These are phyloP conservation scores for Fraxinus quadrangulata DNA, from an alignment of 257 asterid genomes.

Conservation along the genomic window DNA sequence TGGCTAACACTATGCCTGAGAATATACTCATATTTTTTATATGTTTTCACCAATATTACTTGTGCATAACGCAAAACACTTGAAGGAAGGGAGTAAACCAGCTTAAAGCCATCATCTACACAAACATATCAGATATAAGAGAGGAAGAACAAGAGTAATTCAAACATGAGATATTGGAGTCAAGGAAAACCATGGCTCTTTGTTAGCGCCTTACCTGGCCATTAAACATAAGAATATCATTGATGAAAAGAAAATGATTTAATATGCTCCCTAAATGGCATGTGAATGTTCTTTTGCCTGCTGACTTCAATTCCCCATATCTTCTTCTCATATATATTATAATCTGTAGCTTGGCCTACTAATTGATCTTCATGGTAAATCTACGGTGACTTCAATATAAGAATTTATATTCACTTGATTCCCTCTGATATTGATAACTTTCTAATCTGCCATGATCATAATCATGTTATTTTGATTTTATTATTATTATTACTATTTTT, in stretches of 20 bases:
- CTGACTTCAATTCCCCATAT: not conserved
- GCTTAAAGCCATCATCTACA: not conserved
- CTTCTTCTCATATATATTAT: not conserved
- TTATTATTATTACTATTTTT: too few species aligned
- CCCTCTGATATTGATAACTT: not conserved
- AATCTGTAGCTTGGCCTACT: not conserved
- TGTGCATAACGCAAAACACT: not conserved
- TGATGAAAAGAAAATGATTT: not conserved
- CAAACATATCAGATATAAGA: not conserved
- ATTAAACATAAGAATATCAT: not conserved
- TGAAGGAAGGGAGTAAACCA: slow-evolving; percentile 1
- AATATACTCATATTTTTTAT: not conserved
- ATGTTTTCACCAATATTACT: not conserved
- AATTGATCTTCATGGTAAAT: not conserved
- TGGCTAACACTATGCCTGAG: not conserved
- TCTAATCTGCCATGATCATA: not conserved
- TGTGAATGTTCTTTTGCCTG: not conserved
- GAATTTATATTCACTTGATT: not conserved
- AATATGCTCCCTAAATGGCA: not conserved
- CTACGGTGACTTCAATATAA: not conserved
- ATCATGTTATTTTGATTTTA: not conserved
- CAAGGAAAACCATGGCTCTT: not conserved
- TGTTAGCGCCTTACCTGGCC: not conserved
- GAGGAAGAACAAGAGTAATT: not conserved
- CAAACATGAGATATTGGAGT: not conserved